Evolutionary conservation across 306 rosid species (phyloP), one percentile per base, ranked within the genome.

Genomic region (Rosa persica): DNA sequence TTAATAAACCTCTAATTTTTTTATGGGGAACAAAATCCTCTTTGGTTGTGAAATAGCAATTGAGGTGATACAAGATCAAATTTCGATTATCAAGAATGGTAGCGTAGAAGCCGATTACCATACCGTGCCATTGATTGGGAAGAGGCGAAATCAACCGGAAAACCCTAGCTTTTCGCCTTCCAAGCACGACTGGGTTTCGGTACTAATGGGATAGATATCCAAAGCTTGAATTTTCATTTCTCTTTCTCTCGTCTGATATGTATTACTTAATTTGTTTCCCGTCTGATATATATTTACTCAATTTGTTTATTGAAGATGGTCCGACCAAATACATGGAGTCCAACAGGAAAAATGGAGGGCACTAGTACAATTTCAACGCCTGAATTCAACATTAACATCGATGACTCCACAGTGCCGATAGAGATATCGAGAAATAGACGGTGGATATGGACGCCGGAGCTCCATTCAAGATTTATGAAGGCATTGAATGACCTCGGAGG

Each of bases 401-500:
- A 27, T 27, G 3, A 61, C 39, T 27, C 6, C 34, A 12, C 67
- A 61, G 0, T 30, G 2, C 1, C 68, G 4, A 7, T 12, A 13
- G 19, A 30, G 16, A 13, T 16, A 36, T 13, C 71, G 77, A 74
- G 16, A 62, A 40, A 22, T 16, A 20, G 22, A 17, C 55, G 83
- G 36, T 72, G 81, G 47, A 20, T 1, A 36, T 79, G 83, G 86
- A 62, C 79, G 1, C 27, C 9, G 17, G 75, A 75, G 34, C 83
- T 83, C 54, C 81, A 76, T 4, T 8, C 20, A n/a, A 38, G 12
- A 25, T 83, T 79, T 19, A 4, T 61, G 55, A 3, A n/a, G 16
- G 81, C 83, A 19, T 1, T 79, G 49, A 19, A 23, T 22, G 1
- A 27, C 36, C 65, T 83, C 3, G 81, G 81, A 70, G 81, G 83